Percentiles rank a stretch among this genome's conserved stretches.
Conservation (phyloP, 108 stramenopile genomes). For the Nitzschia putrida region DNA sequence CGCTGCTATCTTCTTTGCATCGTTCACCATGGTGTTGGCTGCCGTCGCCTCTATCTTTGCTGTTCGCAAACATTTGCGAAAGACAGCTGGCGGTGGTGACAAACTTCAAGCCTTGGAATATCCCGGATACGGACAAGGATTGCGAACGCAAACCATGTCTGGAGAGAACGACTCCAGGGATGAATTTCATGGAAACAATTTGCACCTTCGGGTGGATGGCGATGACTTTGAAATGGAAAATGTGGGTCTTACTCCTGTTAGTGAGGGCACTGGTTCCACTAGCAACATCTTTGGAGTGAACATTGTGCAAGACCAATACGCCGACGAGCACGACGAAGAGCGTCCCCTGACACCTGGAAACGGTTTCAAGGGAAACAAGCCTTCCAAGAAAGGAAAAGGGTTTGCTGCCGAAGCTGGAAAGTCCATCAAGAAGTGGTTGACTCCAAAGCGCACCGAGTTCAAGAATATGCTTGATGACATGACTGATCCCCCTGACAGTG, state of each 20-base stretch:
- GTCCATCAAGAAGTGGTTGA: slow-evolving; percentile 33
- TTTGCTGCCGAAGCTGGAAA: slow-evolving; percentile 9
- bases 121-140: slow-evolving; percentile 3
- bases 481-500: slow-evolving; percentile 24
- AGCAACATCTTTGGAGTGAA: neutral
- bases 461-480: neutral
- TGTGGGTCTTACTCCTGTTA: slow-evolving; percentile 17
- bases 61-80: slow-evolving; percentile 28
- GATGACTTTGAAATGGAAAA: slow-evolving; percentile 20
- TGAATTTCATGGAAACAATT: neutral
- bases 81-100: neutral
- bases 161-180: slow-evolving; percentile 19
- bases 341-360: neutral
- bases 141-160: slow-evolving; percentile 18
- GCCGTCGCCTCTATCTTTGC: slow-evolving; percentile 23
- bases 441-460: slow-evolving; percentile 9
- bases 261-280: neutral
- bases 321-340: neutral
- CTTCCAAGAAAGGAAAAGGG: neutral
- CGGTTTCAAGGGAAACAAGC: neutral
- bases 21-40: slow-evolving; percentile 26
- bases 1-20: slow-evolving; percentile 27
- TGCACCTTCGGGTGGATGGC: neutral
- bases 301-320: neutral
- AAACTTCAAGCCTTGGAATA: slow-evolving; percentile 11